A percentile compares a stretch with the other conserved stretches of the same genome.
phyloP scores from a whole-genome alignment of 192 early-diverging fungal species.

The Radiomyces spectabilis region DNA sequence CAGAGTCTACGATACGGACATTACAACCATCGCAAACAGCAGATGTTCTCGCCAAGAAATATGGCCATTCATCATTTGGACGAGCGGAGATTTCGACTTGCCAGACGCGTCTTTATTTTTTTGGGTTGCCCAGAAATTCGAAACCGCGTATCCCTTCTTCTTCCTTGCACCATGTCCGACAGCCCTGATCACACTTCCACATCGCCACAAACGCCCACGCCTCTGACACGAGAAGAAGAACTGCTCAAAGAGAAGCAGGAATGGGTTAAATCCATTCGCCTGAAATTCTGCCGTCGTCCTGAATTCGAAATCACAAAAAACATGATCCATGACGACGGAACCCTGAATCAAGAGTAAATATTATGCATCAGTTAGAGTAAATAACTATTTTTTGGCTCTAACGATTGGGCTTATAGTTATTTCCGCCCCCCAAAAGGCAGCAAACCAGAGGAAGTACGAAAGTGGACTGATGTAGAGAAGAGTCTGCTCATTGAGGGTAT shows the following conservation, averaged over 20 bases:
- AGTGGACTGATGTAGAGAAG: conserved; percentile 83
- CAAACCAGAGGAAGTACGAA: conserved; percentile 48
- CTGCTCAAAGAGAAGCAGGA: conserved; percentile 53
- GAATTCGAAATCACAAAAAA: conserved; percentile 81
- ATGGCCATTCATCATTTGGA: no score
- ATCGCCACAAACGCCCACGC: no score
- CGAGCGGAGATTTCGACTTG: no score
- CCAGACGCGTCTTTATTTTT: no score
- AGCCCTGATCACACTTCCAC: no score
- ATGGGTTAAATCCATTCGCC: conserved; percentile 73
- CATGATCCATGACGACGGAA: conserved; percentile 78
- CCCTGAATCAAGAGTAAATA: conserved; percentile 85
- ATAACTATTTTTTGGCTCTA: conserved; percentile 2
- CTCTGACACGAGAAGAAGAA: conserved; percentile 23
- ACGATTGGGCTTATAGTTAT: conserved; percentile 37
- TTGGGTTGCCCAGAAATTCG: no score
- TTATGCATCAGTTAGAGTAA: neutral
- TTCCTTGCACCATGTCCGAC: no score
- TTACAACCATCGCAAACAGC: no score
- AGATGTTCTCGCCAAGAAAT: no score
- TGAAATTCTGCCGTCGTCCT: conserved; percentile 75
- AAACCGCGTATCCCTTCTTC: no score
- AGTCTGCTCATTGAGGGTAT: conserved; percentile 71
- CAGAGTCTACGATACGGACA: no score
- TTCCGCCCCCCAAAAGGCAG: conserved; percentile 69